Conservation (phyloP, 2,329 filamentous ascomycete genomes). For the Ophiostoma sp. region DNA sequence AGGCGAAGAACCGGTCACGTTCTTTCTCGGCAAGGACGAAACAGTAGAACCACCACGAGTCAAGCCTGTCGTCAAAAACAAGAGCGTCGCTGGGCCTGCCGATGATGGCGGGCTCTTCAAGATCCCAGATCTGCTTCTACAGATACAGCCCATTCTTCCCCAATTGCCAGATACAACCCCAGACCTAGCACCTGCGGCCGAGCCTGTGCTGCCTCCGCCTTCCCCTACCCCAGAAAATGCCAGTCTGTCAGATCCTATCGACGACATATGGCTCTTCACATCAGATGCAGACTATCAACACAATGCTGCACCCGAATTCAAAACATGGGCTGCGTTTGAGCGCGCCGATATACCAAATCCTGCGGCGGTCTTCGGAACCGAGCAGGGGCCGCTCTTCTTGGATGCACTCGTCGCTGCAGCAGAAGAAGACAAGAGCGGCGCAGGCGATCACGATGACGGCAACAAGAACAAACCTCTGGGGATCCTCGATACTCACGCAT, state of each 20-base stretch:
- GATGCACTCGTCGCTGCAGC: conserved; percentile 53
- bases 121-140: conserved; percentile 33
- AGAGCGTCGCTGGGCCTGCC: not conserved
- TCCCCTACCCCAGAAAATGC: not conserved
- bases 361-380: conserved; percentile 54
- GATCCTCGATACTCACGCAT: conserved; percentile 45
- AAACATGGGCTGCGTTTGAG: conserved; percentile 66
- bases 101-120: conserved; percentile 40
- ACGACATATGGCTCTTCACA: conserved; percentile 46
- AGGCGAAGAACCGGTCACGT: conserved; percentile 14
- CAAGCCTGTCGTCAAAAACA: not conserved
- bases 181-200: not conserved
- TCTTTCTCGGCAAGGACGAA: conserved; percentile 25
- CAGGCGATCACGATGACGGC: too few relatives aligned
- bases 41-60: not conserved
- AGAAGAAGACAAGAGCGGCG: too few relatives aligned
- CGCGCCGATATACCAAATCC: conserved; percentile 36
- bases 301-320: conserved; percentile 39
- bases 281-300: conserved; percentile 33
- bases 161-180: not conserved
- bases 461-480: conserved; percentile 23
- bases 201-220: not conserved
- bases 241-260: conserved; percentile 1
- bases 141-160: not conserved
- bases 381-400: conserved; percentile 60